Evolutionary conservation across 192 early-diverging fungal species (phyloP).

Genomic region (Kappamyces sp.): DNA sequence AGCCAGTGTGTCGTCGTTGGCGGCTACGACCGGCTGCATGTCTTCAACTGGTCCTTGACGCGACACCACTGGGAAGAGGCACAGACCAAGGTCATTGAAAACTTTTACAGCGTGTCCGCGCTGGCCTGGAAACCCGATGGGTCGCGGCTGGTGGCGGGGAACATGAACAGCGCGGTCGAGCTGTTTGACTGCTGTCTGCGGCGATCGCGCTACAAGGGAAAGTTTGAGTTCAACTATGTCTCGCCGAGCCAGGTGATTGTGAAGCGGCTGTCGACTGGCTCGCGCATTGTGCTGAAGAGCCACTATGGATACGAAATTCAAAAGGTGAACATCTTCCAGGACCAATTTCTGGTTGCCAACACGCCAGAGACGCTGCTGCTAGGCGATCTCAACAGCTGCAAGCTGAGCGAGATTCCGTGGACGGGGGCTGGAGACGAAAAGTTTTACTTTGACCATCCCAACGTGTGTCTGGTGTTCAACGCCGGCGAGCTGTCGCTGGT

Average conservation of each 20-base stretch:
- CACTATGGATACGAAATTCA: conserved; percentile 63
- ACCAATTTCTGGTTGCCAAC: conserved; percentile 60
- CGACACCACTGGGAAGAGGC: conserved; percentile 54
- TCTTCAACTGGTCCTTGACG: conserved; percentile 46
- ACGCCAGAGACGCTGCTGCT: conserved; percentile 58
- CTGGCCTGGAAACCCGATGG: conserved; percentile 62
- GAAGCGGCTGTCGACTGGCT: conserved; percentile 59
- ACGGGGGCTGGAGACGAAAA: conserved; percentile 48
- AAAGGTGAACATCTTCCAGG: conserved; percentile 66
- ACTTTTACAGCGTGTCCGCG: conserved; percentile 53
- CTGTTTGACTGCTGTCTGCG: conserved; percentile 64
- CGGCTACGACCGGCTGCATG: conserved; percentile 46
- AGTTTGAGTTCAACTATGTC: conserved; percentile 66
- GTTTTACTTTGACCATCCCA: conserved; percentile 58
- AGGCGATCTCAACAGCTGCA: conserved; percentile 58
- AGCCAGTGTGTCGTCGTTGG: conserved; percentile 56
- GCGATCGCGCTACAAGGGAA: conserved; percentile 59
- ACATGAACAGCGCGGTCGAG: conserved; percentile 53
- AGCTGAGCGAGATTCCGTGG: conserved; percentile 63
- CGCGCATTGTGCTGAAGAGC: conserved; percentile 59
- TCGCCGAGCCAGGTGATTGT: conserved; percentile 62
- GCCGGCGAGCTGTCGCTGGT: conserved; percentile 58
- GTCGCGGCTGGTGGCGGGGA: conserved; percentile 50
- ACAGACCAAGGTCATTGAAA: conserved; percentile 48
- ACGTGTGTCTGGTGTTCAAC: conserved; percentile 64